Evolutionary conservation across 257 asterid species (phyloP), one percentile per base, ranked within the genome.

Genomic region (Voacanga thouarsii): DNA sequence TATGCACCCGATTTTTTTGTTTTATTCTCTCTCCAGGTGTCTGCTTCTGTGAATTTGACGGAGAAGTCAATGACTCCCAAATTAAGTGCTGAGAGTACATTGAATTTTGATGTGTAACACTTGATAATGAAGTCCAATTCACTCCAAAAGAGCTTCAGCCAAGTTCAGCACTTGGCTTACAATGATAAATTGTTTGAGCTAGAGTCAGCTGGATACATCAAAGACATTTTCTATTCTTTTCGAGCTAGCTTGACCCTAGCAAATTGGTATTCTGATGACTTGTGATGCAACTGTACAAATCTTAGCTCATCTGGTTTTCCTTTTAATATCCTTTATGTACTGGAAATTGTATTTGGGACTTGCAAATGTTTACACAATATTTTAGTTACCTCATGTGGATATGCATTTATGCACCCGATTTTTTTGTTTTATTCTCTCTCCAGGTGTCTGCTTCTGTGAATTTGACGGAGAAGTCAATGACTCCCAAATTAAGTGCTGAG

Each of bases 361-460:
- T 50, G 56, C 18, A 7, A 12, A 4, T 50, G 18, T 6, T 15
- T 10, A 24, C 24, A 33, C 59, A 43, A 0, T 18, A 24, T 41
- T 23, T 55, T 10, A 56, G n/a, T 66, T 5, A 23, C 14, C 15
- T 69, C 3, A 21, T 39, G 5, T 5, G 3, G 3, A 61, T 8
- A 9, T 10, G 64, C 12, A 6, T 59, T 33, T 2, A 1, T 73
- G 74, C 12, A 19, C 16, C 74, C 74, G 18, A 39, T 59, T 21
- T 71, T 11, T 44, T 28, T 30, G 24, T 60, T 76, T 26, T 39
- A n/a, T 43, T 60, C 41, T 53, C 19, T 51, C 57, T 55, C 39
- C 82, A 84, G 87, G 28, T 84, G 14, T 81, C 75, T 55, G 87
- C 85, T 10, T 76, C 87, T 50, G 53, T 84, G 78, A 84, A 84